Evolutionary conservation across 345 rosid genomes (phyloP).

Genomic region (Brassica juncea): DNA sequence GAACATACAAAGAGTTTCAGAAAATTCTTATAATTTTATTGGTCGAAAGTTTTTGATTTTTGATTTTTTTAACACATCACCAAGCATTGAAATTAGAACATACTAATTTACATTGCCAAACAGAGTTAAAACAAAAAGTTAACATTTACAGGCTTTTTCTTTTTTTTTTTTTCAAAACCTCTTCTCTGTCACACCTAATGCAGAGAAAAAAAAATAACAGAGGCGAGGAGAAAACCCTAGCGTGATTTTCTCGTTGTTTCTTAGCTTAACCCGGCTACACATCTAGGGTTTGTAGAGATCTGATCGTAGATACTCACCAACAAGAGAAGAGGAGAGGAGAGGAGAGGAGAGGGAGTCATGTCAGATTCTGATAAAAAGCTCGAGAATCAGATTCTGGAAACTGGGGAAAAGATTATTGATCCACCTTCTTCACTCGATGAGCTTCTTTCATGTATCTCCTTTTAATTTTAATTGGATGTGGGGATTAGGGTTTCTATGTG

Average conservation of each 20-base stretch:
- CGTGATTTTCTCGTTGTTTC: not conserved
- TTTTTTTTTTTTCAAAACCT: too few relatives aligned
- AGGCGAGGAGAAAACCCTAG: constrained; percentile 35
- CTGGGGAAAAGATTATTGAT: constrained; percentile 66
- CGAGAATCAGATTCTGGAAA: constrained; percentile 63
- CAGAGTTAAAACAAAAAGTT: too few relatives aligned
- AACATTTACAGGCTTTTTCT: too few relatives aligned
- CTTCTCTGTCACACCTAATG: too few relatives aligned
- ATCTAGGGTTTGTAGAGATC: constrained; percentile 38
- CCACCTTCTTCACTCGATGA: constrained; percentile 72
- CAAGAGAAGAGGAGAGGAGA: not conserved
- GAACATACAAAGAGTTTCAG: too few relatives aligned
- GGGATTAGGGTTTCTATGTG: too few relatives aligned
- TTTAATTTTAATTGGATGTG: too few relatives aligned
- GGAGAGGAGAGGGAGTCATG: constrained; percentile 40
- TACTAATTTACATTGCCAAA: too few relatives aligned
- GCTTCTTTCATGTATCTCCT: constrained; percentile 66
- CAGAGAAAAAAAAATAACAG: not conserved
- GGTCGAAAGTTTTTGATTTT: too few relatives aligned
- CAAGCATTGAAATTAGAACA: too few relatives aligned
- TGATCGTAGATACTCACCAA: constrained; percentile 6
- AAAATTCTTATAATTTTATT: too few relatives aligned
- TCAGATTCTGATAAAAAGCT: constrained; percentile 63
- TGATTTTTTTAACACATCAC: too few relatives aligned
- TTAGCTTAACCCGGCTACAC: not conserved